Conservation (phyloP, 176 grass and related monocot genomes). For the Sorghum bicolor region Sorghum_bicolor_NCBIv3 NC_012873.2:64480501-64481000, state of each 20-base stretch:
- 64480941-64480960: constrained; percentile 95
- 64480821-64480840: not conserved
- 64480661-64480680: constrained; percentile 74
- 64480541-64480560: constrained; percentile 59
- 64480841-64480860: not conserved
- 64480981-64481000: constrained; percentile 94
- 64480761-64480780: constrained; percentile 14
- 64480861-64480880: constrained; percentile 24
- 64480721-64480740: constrained; percentile 7
- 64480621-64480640: constrained; percentile 9
- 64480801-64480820: constrained; percentile 14
- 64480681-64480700: constrained; percentile 93
- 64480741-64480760: constrained; percentile 17
- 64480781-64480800: not conserved
- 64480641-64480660: constrained; percentile 39
- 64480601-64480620: not conserved
- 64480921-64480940: constrained; percentile 81
- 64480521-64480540: constrained; percentile 84
- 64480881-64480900: constrained; percentile 54
- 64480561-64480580: not conserved
- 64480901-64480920: constrained; percentile 94
- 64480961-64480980: constrained; percentile 87
- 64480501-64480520: constrained; percentile 69
- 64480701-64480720: constrained; percentile 99
- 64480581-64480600: constrained; percentile 23